A percentile compares a stretch with the other conserved stretches of the same genome.
Evolutionary conservation across 73 alveolate genomes (phyloP).

Genomic region (Tetrahymena malaccensis): DNA sequence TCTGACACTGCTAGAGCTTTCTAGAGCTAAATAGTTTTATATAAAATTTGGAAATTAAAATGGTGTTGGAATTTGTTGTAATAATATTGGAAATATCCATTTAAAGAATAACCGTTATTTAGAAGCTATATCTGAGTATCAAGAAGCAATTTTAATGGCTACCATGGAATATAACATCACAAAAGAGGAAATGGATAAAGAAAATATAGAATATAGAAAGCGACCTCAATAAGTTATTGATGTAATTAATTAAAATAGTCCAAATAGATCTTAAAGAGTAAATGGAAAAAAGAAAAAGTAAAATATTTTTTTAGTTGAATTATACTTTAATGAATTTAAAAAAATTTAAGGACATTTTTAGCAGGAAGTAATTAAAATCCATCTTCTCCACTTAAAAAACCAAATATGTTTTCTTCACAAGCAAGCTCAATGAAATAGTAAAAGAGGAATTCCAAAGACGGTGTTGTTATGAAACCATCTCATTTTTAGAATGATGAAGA

Average conservation of each 20-base stretch:
- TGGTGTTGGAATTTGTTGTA: not conserved
- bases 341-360: not conserved
- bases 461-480: not conserved
- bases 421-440: not conserved
- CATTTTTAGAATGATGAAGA: not conserved
- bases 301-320: not conserved
- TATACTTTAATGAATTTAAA: not conserved
- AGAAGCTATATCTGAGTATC: not conserved
- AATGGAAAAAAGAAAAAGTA: not conserved
- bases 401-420: not conserved
- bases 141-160: not conserved
- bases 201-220: not conserved
- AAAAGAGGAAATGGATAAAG: not conserved
- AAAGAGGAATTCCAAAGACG: not conserved
- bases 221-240: not conserved
- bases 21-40: not conserved
- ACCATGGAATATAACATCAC: not conserved
- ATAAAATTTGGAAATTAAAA: not conserved
- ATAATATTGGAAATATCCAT: not conserved
- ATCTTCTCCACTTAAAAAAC: not conserved
- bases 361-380: not conserved
- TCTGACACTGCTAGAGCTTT: not conserved
- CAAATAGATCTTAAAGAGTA: not conserved
- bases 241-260: not conserved
- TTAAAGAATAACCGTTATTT: not conserved